A percentile compares a stretch with the other conserved stretches of the same genome.
Evolutionary conservation across 306 rosid species (phyloP).

Genomic region (Quercus rubra): DNA sequence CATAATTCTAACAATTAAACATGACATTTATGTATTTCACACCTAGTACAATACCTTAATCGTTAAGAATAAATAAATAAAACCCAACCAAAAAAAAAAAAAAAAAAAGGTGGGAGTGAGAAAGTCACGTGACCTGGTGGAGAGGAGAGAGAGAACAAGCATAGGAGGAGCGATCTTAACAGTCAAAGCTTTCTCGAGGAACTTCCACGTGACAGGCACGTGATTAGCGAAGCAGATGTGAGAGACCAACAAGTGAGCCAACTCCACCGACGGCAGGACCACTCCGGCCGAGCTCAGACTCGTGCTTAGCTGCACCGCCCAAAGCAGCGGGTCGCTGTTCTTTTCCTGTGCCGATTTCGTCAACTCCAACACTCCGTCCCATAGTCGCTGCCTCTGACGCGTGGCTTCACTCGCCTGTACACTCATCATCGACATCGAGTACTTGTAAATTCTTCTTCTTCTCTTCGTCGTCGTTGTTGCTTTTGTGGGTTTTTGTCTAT

Average conservation of each 20-base stretch:
- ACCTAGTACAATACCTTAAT: neutral
- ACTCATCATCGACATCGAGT: constrained; percentile 28
- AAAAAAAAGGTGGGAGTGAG: neutral
- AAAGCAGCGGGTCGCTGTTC: constrained; percentile 56
- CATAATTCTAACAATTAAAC: too few relatives aligned
- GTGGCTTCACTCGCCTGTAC: constrained; percentile 21
- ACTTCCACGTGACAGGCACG: constrained; percentile 77
- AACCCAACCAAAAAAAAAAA: too few relatives aligned
- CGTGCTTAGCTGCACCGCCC: constrained; percentile 55
- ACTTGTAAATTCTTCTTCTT: neutral
- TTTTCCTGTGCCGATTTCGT: constrained; percentile 59
- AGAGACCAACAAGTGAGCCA: constrained; percentile 70
- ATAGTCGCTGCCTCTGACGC: constrained; percentile 8
- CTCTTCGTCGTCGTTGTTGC: neutral
- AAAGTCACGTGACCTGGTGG: constrained; percentile 40
- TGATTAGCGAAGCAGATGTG: constrained; percentile 73
- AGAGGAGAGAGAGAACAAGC: constrained; percentile 79
- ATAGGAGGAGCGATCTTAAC: constrained; percentile 58
- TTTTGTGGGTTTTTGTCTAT: too few relatives aligned
- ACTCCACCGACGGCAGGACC: constrained; percentile 69
- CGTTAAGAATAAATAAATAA: neutral
- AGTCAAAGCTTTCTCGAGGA: constrained; percentile 61
- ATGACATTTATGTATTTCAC: neutral
- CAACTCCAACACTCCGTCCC: constrained; percentile 55
- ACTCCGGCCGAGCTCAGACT: constrained; percentile 44